These are phyloP conservation scores for Candida anglica DNA, from an alignment of 805 yeast species.

Conservation along the genomic window DNA sequence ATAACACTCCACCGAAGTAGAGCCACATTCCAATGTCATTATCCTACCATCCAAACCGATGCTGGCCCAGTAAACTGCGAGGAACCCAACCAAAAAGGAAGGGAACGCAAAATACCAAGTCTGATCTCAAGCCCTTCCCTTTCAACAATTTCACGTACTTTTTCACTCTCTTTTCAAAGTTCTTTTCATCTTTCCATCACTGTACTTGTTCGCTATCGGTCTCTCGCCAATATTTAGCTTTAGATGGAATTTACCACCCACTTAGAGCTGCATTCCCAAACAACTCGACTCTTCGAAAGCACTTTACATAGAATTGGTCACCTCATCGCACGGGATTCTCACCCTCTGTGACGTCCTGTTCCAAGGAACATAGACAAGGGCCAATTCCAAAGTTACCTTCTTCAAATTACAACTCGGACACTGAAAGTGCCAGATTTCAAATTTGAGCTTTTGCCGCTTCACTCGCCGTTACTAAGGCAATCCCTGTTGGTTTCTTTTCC, in stretches of 20 bases:
- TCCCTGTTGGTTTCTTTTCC: slow-evolving; percentile 45
- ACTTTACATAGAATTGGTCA: slow-evolving; percentile 24
- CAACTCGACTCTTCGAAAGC: slow-evolving; percentile 32
- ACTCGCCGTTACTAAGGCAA: slow-evolving; percentile 44
- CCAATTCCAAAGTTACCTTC: slow-evolving; percentile 26
- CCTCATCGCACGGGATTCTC: slow-evolving; percentile 38
- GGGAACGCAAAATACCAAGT: slow-evolving; percentile 30
- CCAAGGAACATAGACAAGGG: no score
- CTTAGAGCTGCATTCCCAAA: slow-evolving; percentile 40
- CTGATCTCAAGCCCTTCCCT: slow-evolving; percentile 41
- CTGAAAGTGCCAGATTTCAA: slow-evolving; percentile 38
- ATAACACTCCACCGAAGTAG: no score
- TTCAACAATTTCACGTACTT: slow-evolving; percentile 43
- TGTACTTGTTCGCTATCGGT: slow-evolving; percentile 46
- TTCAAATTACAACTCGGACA: slow-evolving; percentile 38
- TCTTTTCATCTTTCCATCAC: slow-evolving; percentile 45
- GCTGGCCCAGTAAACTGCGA: no score
- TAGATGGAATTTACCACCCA: slow-evolving; percentile 37
- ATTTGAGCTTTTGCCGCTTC: slow-evolving; percentile 35
- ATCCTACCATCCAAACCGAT: slow-evolving; percentile 34
- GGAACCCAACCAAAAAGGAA: no score
- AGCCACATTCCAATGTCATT: no score
- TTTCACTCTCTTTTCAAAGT: slow-evolving; percentile 43
- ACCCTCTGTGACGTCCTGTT: slow-evolving; percentile 41
- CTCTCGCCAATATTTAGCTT: slow-evolving; percentile 45